Evolutionary conservation across 176 grass and related monocot genomes (phyloP).

Genomic region (Sorghum bicolor): Sorghum_bicolor_NCBIv3 NC_012875.2:50589001-50589500

Average conservation of each 20-base stretch:
- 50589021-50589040: background rate
- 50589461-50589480: background rate
- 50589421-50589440: background rate
- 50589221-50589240: background rate
- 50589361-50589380: background rate
- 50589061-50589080: background rate
- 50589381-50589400: background rate
- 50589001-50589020: background rate
- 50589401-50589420: background rate
- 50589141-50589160: background rate
- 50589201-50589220: background rate
- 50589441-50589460: background rate
- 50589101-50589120: background rate
- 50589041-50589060: constrained; percentile 8
- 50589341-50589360: background rate
- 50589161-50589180: background rate
- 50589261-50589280: background rate
- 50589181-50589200: background rate
- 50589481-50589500: background rate
- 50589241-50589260: background rate
- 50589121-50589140: background rate
- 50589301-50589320: background rate
- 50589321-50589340: constrained; percentile 16
- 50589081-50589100: constrained; percentile 18
- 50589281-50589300: background rate